A percentile compares a stretch with the other conserved stretches of the same genome.
These are phyloP conservation scores for Prasinococcaceae sp. DNA, from an alignment of 139 green algal genomes.

Conservation along the genomic window DNA sequence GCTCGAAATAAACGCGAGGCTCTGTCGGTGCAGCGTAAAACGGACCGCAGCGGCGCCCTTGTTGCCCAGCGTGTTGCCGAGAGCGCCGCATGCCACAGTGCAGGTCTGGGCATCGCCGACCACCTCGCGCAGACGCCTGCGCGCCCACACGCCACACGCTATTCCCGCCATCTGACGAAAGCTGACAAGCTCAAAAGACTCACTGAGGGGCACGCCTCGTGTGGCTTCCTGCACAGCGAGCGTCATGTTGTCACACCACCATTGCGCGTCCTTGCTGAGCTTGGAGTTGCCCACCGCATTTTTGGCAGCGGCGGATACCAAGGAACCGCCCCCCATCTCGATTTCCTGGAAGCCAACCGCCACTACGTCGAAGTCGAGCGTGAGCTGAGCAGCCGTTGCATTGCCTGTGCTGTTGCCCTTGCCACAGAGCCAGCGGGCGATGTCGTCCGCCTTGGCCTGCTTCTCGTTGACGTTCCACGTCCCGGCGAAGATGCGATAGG, in stretches of 20 bases:
- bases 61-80: slow-evolving; percentile 78
- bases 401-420: no score
- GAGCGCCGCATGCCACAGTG: slow-evolving; percentile 68
- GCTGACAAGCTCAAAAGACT: no score
- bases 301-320: slow-evolving; percentile 16
- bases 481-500: not conserved
- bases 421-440: slow-evolving; percentile 13
- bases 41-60: slow-evolving; percentile 79
- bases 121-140: no score
- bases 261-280: no score
- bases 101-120: slow-evolving; percentile 60
- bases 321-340: slow-evolving; percentile 16
- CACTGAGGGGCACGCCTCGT: no score
- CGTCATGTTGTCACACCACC: no score
- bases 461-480: slow-evolving; percentile 24
- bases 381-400: no score
- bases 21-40: slow-evolving; percentile 61
- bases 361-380: no score
- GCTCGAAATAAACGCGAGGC: slow-evolving; percentile 52
- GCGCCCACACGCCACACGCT: no score
- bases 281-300: slow-evolving; percentile 12
- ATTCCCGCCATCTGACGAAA: no score
- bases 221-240: no score
- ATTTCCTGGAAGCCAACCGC: slow-evolving; percentile 22
- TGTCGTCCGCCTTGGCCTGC: not conserved